Percentiles rank a stretch among this genome's conserved stretches.
These are phyloP conservation scores for Bretschneidera sinensis DNA, from an alignment of 345 rosid species.

Conservation along the genomic window DNA sequence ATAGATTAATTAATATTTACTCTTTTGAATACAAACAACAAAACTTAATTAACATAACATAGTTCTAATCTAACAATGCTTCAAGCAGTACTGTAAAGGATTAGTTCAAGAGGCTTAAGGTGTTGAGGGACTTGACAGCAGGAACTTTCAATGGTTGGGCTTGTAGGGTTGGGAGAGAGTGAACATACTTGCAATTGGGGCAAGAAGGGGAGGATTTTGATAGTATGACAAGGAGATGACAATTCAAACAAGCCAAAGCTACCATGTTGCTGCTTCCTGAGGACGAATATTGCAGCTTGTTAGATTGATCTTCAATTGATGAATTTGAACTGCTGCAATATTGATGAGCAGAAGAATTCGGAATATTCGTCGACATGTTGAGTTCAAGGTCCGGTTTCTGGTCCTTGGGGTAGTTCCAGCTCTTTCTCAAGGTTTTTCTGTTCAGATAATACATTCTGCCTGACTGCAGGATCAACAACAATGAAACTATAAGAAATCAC, in stretches of 20 bases:
- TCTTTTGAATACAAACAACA: too few species aligned
- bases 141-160: constrained; percentile 16
- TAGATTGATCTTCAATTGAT: too few species aligned
- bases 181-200: constrained; percentile 52
- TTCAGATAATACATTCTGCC: constrained; percentile 44
- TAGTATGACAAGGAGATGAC: constrained; percentile 49
- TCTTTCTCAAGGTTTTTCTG: constrained; percentile 38
- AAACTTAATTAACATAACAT: too few species aligned
- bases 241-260: constrained; percentile 47
- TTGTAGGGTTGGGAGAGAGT: constrained; percentile 31
- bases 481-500: too few species aligned
- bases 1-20: too few species aligned
- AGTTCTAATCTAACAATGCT: too few species aligned
- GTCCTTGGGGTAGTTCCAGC: constrained; percentile 40
- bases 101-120: constrained; percentile 40
- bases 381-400: constrained; percentile 41
- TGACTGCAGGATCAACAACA: constrained; percentile 28
- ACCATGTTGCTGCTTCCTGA: constrained; percentile 31
- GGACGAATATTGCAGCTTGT: constrained; percentile 11
- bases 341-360: not conserved
- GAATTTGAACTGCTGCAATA: too few species aligned
- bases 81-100: too few species aligned
- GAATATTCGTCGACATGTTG: constrained; percentile 32
- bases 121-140: constrained; percentile 16
- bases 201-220: constrained; percentile 46